These are phyloP conservation scores for Cardamine resedifolia DNA, from an alignment of 345 rosid genomes.

Conservation along the genomic window DNA sequence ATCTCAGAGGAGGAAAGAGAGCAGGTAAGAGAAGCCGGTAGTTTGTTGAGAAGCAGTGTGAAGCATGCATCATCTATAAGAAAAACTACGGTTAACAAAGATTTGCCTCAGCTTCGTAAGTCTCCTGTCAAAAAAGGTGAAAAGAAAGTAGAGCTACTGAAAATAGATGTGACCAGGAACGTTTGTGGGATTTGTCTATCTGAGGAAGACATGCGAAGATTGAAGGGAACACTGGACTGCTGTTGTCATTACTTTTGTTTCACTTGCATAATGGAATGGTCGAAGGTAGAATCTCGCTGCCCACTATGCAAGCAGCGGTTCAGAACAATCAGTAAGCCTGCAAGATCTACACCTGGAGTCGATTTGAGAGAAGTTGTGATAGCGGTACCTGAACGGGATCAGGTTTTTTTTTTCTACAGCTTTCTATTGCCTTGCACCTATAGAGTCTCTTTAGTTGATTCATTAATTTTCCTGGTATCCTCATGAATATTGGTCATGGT, in stretches of 20 bases:
- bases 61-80: constrained; percentile 53
- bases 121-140: constrained; percentile 58
- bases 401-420: constrained; percentile 51
- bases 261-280: constrained; percentile 96
- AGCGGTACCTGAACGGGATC: constrained; percentile 84
- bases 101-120: constrained; percentile 44
- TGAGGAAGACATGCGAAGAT: constrained; percentile 83
- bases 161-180: constrained; percentile 53
- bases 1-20: constrained; percentile 97
- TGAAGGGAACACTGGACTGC: constrained; percentile 77
- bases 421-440: not conserved
- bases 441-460: constrained; percentile 7
- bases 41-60: constrained; percentile 48
- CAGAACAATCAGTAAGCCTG: constrained; percentile 72
- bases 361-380: constrained; percentile 74
- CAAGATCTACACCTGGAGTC: constrained; percentile 71
- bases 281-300: constrained; percentile 96
- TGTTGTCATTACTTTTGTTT: constrained; percentile 97
- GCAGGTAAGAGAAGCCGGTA: constrained; percentile 73
- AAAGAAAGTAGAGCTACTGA: constrained; percentile 70
- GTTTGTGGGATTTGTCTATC: constrained; percentile 94
- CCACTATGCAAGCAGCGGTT: constrained; percentile 97
- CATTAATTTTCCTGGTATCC: not conserved
- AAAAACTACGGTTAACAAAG: constrained; percentile 46
- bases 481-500: constrained; percentile 12